phyloP scores from a whole-genome alignment of 2,329 filamentous ascomycete genomes.

The Aspergillus tanneri region DNA sequence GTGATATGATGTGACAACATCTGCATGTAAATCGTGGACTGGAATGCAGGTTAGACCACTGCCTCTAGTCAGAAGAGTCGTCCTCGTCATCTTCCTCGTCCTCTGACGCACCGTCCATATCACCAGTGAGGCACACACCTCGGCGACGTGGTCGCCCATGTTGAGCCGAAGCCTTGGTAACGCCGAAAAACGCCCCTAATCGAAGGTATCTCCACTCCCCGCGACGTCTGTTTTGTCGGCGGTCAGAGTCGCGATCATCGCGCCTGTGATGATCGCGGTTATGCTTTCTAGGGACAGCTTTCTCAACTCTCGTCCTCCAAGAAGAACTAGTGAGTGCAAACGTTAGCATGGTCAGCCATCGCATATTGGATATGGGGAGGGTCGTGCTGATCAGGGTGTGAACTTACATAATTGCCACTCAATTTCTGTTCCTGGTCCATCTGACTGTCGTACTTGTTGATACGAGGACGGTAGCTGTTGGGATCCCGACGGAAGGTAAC shows the following conservation, averaged over 20 bases:
- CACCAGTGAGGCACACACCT: conserved; percentile 49
- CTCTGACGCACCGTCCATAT: conserved; percentile 56
- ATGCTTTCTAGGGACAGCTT: conserved; percentile 53
- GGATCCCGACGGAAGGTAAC: conserved; percentile 99
- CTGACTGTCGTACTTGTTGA: conserved; percentile 96
- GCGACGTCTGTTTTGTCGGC: conserved; percentile 33
- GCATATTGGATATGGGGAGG: neutral
- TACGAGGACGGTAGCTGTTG: conserved; percentile 91
- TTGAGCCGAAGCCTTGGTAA: conserved; percentile 39
- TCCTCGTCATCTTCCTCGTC: conserved; percentile 58
- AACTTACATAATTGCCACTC: conserved; percentile 83
- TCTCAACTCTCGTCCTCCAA: conserved; percentile 79
- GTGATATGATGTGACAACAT: conserved; percentile 15
- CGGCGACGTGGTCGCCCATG: conserved; percentile 31
- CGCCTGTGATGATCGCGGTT: conserved; percentile 37
- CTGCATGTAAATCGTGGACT: conserved; percentile 12
- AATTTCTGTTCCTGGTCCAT: conserved; percentile 97
- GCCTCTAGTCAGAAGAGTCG: conserved; percentile 34
- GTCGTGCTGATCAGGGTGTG: neutral
- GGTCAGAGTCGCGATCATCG: conserved; percentile 39
- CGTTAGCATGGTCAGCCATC: conserved; percentile 8
- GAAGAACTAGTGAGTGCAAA: conserved; percentile 69
- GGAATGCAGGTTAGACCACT: conserved; percentile 13
- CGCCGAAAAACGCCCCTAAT: conserved; percentile 44
- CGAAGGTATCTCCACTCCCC: conserved; percentile 34